A percentile compares a stretch with the other conserved stretches of the same genome.
phyloP scores from a whole-genome alignment of 208 protist genomes.

The Acanthamoeba healyi region DNA sequence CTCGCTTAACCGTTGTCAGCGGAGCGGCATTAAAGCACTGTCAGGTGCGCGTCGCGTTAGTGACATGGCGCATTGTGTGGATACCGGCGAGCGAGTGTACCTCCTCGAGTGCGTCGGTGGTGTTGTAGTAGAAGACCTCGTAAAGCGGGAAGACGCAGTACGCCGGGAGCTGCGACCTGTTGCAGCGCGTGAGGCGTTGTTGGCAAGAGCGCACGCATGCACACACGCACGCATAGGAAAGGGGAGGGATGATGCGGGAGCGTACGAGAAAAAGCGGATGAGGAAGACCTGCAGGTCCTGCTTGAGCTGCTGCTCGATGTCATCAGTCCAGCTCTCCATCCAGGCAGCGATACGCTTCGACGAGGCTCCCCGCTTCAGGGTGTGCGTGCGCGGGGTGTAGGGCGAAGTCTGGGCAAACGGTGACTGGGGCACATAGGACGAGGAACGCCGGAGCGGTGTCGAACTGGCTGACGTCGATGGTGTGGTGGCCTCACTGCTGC shows the following conservation, averaged over 20 bases:
- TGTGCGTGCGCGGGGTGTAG: neutral
- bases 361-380: neutral
- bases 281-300: conserved; percentile 25
- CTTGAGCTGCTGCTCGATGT: conserved; percentile 40
- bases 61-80: neutral
- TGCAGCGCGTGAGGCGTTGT: neutral
- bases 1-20: conserved; percentile 17
- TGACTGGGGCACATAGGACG: neutral
- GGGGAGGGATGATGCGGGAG: too few relatives aligned
- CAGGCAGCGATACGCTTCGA: neutral
- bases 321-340: neutral
- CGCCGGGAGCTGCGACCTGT: neutral
- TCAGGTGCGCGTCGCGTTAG: neutral
- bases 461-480: neutral
- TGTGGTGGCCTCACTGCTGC: neutral
- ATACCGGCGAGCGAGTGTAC: neutral
- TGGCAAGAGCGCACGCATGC: neutral
- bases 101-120: neutral
- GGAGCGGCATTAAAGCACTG: conserved; percentile 24
- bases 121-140: conserved; percentile 3
- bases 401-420: neutral
- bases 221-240: neutral
- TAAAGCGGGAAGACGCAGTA: neutral
- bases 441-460: neutral
- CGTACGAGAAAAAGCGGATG: conserved; percentile 2